A percentile compares a stretch with the other conserved stretches of the same genome.
Conservation (phyloP, 352 stramenopile genomes). For the Nothophytophthora sp. region DNA sequence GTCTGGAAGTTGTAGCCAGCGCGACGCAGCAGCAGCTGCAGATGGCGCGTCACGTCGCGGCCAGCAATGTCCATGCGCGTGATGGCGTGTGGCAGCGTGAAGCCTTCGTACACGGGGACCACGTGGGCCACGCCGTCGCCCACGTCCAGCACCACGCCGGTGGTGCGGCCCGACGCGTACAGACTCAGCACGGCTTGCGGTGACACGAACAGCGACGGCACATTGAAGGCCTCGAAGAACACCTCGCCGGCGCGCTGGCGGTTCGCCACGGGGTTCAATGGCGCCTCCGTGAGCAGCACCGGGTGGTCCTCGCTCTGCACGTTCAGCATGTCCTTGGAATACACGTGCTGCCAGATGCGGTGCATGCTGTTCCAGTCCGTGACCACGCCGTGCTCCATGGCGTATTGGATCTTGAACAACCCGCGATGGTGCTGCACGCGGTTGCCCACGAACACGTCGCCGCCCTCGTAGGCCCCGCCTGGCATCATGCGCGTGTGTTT, state of each 20-base stretch:
- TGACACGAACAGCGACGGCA: constrained; percentile 85
- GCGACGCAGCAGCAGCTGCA: constrained; percentile 76
- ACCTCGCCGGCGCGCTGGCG: constrained; percentile 78
- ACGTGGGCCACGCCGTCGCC: constrained; percentile 87
- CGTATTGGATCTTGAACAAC: constrained; percentile 83
- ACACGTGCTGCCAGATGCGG: constrained; percentile 89
- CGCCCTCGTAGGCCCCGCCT: constrained; percentile 75
- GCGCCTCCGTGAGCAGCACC: constrained; percentile 84
- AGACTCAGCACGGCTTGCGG: constrained; percentile 87
- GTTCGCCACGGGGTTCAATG: constrained; percentile 77
- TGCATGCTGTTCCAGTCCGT: constrained; percentile 89
- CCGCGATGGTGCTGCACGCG: constrained; percentile 79
- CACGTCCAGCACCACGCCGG: constrained; percentile 88
- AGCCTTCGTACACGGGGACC: constrained; percentile 87
- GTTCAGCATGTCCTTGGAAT: constrained; percentile 89
- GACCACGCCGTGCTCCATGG: constrained; percentile 88
- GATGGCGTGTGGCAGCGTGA: constrained; percentile 82
- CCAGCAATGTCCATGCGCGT: constrained; percentile 81
- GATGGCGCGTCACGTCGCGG: constrained; percentile 79
- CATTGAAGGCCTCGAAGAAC: constrained; percentile 89
- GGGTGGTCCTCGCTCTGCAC: constrained; percentile 86
- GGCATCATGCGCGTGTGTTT: constrained; percentile 88
- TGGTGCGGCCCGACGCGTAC: constrained; percentile 88
- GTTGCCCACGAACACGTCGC: constrained; percentile 78
- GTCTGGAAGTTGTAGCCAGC: constrained; percentile 89